A percentile compares a stretch with the other conserved stretches of the same genome.
Evolutionary conservation across 2,329 filamentous ascomycete genomes (phyloP).

Genomic region (Xylariaceae sp.): DNA sequence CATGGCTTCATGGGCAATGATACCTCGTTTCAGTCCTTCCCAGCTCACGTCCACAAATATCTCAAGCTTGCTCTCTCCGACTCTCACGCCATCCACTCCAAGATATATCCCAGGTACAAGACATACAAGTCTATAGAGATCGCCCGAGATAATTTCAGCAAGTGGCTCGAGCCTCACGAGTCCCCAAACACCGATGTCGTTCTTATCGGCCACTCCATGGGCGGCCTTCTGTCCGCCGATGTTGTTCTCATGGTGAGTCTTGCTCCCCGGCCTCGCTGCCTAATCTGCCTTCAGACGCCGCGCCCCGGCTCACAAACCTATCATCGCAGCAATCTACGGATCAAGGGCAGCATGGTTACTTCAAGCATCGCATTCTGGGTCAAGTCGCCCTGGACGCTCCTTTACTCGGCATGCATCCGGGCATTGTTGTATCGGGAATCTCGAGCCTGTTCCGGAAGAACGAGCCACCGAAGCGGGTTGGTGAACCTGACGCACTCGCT

Average conservation of each 20-base stretch:
- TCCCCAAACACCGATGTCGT: conserved; percentile 71
- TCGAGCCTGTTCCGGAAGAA: conserved; percentile 66
- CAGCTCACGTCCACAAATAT: conserved; percentile 77
- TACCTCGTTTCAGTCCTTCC: conserved; percentile 82
- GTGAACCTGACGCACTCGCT: conserved; percentile 15
- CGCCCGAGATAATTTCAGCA: conserved; percentile 77
- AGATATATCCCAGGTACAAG: conserved; percentile 78
- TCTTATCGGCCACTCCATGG: conserved; percentile 85
- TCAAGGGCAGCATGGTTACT: conserved; percentile 32
- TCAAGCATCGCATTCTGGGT: conserved; percentile 74
- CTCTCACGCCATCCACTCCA: conserved; percentile 78
- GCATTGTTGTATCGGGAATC: conserved; percentile 78
- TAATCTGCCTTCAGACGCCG: too few relatives aligned
- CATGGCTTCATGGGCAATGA: conserved; percentile 90
- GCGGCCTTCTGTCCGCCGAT: conserved; percentile 77
- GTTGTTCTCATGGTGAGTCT: conserved; percentile 60
- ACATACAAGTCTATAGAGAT: conserved; percentile 68
- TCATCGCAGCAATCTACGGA: conserved; percentile 20
- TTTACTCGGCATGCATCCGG: conserved; percentile 83
- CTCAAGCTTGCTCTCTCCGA: conserved; percentile 63
- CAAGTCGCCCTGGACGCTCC: conserved; percentile 81
- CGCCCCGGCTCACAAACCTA: conserved; percentile 3
- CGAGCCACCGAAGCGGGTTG: conserved; percentile 25
- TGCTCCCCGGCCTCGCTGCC: too few relatives aligned
- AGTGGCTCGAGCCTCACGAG: conserved; percentile 77